These are phyloP conservation scores for Dictyostelium purpureum DNA, from an alignment of 78 protist genomes.

Conservation along the genomic window DNA sequence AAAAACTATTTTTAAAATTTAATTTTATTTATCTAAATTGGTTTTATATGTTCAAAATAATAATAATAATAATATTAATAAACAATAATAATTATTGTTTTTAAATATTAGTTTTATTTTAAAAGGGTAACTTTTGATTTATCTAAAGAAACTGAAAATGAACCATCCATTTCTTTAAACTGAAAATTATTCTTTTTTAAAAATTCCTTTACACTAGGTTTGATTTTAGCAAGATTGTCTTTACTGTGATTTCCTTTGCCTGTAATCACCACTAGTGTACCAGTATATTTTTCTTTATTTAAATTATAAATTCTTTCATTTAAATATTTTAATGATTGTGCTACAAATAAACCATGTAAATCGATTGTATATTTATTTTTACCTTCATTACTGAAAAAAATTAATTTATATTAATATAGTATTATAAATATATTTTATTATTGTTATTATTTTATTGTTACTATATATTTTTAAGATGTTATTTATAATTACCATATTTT, in stretches of 20 bases:
- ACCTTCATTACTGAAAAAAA: background rate
- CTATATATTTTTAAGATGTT: background rate
- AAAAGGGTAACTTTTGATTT: too few species aligned
- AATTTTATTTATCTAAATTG: too few species aligned
- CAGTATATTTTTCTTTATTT: background rate
- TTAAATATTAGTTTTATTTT: too few species aligned
- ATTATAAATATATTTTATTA: background rate
- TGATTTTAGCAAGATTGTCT: background rate
- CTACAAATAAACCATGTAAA: background rate
- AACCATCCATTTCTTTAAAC: background rate
- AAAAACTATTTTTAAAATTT: too few species aligned
- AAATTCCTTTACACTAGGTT: background rate
- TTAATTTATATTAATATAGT: background rate
- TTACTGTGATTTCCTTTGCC: background rate
- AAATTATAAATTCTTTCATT: background rate
- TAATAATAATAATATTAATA: too few species aligned
- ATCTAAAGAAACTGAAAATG: too few species aligned
- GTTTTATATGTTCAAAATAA: too few species aligned
- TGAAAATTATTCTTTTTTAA: background rate
- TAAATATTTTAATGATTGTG: background rate
- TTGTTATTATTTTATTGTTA: background rate
- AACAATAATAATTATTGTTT: too few species aligned
- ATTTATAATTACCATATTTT: background rate
- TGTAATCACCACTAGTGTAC: background rate
- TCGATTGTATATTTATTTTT: slow-evolving; percentile 15